phyloP scores from a whole-genome alignment of 2,329 filamentous ascomycete species.

The Exophiala lecanii-corni region DNA sequence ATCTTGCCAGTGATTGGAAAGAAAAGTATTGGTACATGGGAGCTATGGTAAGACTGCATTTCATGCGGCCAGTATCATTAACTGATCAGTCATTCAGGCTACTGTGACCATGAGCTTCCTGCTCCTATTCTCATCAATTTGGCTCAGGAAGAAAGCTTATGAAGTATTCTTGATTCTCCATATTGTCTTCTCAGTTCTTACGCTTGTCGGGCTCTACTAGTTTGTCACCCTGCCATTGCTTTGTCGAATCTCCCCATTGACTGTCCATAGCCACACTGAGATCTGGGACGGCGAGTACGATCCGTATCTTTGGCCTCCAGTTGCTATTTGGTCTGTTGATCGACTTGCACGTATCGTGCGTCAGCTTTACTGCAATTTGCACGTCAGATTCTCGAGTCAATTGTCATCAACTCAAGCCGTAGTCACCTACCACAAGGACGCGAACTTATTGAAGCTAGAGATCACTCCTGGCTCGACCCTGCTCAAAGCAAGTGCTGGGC shows the following conservation, averaged over 20 bases:
- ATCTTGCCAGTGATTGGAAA: slow-evolving; percentile 19
- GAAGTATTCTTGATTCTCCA: slow-evolving; percentile 41
- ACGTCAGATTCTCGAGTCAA: slow-evolving; percentile 29
- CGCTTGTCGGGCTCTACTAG: slow-evolving; percentile 47
- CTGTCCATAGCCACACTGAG: slow-evolving; percentile 38
- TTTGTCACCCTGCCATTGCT: slow-evolving; percentile 26
- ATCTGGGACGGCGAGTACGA: slow-evolving; percentile 48
- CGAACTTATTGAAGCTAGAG: slow-evolving; percentile 45
- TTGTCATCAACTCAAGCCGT: slow-evolving; percentile 33
- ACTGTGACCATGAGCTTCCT: slow-evolving; percentile 39
- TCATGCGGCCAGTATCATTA: not conserved
- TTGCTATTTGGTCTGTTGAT: slow-evolving; percentile 46
- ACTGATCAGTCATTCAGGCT: slow-evolving; percentile 27
- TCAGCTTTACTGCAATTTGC: slow-evolving; percentile 41
- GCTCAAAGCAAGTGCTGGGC: slow-evolving; percentile 39
- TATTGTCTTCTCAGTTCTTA: slow-evolving; percentile 36
- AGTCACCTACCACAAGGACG: slow-evolving; percentile 39
- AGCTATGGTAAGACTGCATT: slow-evolving; percentile 26
- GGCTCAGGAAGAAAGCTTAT: slow-evolving; percentile 42
- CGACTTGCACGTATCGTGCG: slow-evolving; percentile 39
- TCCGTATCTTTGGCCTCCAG: slow-evolving; percentile 47
- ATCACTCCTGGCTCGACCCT: slow-evolving; percentile 34
- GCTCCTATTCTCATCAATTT: slow-evolving; percentile 43
- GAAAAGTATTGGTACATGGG: slow-evolving; percentile 39
- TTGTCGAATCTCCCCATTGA: not conserved